Evolutionary conservation across 2,329 filamentous ascomycete species (phyloP).

Genomic region (Fusarium sp.): DNA sequence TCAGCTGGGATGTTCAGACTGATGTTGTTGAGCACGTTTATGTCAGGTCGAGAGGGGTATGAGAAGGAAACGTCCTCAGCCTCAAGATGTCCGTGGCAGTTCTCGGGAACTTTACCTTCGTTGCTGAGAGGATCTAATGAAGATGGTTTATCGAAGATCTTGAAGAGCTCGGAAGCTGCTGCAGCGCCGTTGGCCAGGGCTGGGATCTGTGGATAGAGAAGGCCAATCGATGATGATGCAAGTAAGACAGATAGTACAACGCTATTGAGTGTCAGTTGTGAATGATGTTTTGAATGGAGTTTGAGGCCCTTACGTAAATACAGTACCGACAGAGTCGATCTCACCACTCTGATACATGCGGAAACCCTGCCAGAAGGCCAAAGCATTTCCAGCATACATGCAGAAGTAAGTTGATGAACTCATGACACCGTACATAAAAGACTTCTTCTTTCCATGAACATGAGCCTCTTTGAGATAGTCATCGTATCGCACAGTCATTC

Average conservation of each 20-base stretch:
- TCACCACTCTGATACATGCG: constrained; percentile 48
- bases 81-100: constrained; percentile 51
- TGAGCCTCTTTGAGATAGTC: constrained; percentile 48
- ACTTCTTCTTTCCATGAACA: constrained; percentile 49
- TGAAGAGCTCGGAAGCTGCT: constrained; percentile 26
- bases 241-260: constrained; percentile 28
- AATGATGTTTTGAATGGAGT: rapidly evolving
- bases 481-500: constrained; percentile 49
- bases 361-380: constrained; percentile 56
- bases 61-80: constrained; percentile 70
- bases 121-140: constrained; percentile 14
- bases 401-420: constrained; percentile 50
- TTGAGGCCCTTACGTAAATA: constrained; percentile 47
- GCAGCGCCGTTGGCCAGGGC: constrained; percentile 23
- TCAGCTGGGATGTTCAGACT: constrained; percentile 64
- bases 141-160: constrained; percentile 21
- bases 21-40: constrained; percentile 65
- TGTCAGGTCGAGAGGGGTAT: constrained; percentile 69
- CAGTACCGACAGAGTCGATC: constrained; percentile 47
- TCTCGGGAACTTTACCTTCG: neutral
- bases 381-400: constrained; percentile 51
- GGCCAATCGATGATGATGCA: constrained; percentile 12
- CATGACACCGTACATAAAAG: constrained; percentile 47
- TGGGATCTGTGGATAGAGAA: constrained; percentile 22
- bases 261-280: neutral